Evolutionary conservation across 805 yeast species (phyloP), one percentile per base, ranked within the genome.

Genomic region (Vanderwaltozyma polyspora): DNA sequence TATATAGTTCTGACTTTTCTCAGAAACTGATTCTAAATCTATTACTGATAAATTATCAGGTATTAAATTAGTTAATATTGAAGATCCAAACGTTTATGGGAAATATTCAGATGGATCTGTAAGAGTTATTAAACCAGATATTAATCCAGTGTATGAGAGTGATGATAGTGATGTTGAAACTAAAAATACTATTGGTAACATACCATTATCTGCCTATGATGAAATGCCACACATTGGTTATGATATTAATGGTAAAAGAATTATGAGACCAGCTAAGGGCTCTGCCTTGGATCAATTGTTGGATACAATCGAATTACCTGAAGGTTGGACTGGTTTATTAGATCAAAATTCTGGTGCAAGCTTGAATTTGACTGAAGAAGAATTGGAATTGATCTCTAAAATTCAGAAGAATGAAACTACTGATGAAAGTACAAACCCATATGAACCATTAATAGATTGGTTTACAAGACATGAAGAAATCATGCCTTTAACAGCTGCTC

Each of bases 181-280:
- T 42, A 66, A 68, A 28, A 91, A 91, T 61, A 85, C 96, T 4
- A 83, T 91, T 46, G 98, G 98, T 32, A 84, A 91, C 54, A 72
- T 91, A 38, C 97, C 98, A 33, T 52, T 91, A 15, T 73, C 89
- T 14, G 95, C 95, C 2, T 91, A 91, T 55, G 98, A 91, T 36
- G 94, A 87, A 59, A 81, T 80, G 77, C 98, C 98, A 1, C 98
- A 91, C 55, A 76, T 91, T 40, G 97, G 98, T 38, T 91, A 91
- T 59, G 89, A 85, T 57, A 87, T 91, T 50, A 91, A 91, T 56
- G 98, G 99, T 51, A 89, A 87, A 57, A 75, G 98, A 54, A 87
- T 91, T 53, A 89, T 91, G 97, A 76, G 99, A 59, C 99, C 99
- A 10, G 98, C 97, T 8, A 80, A 84, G 50, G 95, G 96, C 11